These are phyloP conservation scores for Saccharomycopsis oosterbeekiorum DNA, from an alignment of 805 yeast genomes.

Conservation along the genomic window DNA sequence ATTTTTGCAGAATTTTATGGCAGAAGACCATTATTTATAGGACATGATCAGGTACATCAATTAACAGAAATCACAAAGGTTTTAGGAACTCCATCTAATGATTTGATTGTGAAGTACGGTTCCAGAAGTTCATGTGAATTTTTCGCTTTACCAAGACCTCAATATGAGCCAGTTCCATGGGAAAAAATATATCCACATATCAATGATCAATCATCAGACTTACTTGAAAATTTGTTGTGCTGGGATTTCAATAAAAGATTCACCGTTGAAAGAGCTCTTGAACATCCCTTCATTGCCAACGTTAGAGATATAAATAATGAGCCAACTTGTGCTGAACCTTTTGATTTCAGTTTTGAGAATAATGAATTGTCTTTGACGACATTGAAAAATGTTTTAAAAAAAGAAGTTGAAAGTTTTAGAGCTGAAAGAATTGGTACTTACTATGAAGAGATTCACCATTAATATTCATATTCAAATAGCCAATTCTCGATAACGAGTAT, in stretches of 20 bases:
- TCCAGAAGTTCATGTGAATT: constrained; percentile 38
- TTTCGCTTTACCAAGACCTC: constrained; percentile 35
- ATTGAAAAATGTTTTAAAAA: constrained; percentile 37
- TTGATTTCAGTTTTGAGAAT: constrained; percentile 63
- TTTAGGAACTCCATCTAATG: constrained; percentile 59
- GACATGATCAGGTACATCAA: constrained; percentile 64
- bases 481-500: neutral
- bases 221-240: constrained; percentile 44
- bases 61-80: constrained; percentile 55
- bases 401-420: constrained; percentile 46
- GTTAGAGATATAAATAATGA: constrained; percentile 52
- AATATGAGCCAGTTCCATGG: constrained; percentile 39
- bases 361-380: constrained; percentile 30
- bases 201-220: constrained; percentile 36
- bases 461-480: neutral
- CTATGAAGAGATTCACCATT: neutral
- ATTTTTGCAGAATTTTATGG: constrained; percentile 79
- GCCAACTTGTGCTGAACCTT: constrained; percentile 37
- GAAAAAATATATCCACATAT: constrained; percentile 53
- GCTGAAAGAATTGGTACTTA: constrained; percentile 23
- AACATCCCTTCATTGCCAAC: constrained; percentile 42
- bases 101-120: constrained; percentile 34
- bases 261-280: constrained; percentile 45
- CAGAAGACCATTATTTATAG: constrained; percentile 70
- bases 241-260: constrained; percentile 57